Evolutionary conservation across 495 filamentous ascomycete genomes (phyloP).

Genomic region (Hypoxylon lienhwacheense): DNA sequence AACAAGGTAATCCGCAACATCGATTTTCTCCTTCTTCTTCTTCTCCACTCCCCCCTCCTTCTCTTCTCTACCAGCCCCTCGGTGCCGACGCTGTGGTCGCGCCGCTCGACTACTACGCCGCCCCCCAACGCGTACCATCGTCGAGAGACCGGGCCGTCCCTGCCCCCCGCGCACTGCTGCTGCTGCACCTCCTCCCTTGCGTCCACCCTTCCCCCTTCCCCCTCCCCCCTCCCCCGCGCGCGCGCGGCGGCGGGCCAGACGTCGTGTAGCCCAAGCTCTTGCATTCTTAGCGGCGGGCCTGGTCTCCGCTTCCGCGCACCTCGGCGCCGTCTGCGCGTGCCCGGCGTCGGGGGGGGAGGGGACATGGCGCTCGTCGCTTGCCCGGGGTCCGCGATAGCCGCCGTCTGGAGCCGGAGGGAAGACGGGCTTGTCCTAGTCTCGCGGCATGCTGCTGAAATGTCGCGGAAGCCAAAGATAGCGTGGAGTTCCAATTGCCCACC

Average conservation of each 20-base stretch:
- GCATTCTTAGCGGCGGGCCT: no score
- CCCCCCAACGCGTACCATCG: slow-evolving; percentile 27
- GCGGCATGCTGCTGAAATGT: slow-evolving; percentile 17
- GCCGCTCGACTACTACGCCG: slow-evolving; percentile 45
- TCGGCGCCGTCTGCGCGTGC: slow-evolving; percentile 30
- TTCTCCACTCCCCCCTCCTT: not conserved
- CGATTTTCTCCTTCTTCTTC: not conserved
- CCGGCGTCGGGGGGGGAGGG: slow-evolving; percentile 22
- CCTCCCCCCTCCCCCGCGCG: no score
- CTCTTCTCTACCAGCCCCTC: slow-evolving; percentile 38
- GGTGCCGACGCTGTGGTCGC: slow-evolving; percentile 42
- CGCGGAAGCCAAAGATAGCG: slow-evolving; percentile 32
- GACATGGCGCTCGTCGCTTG: slow-evolving; percentile 30
- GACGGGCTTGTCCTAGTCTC: slow-evolving; percentile 35
- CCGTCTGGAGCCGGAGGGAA: slow-evolving; percentile 44
- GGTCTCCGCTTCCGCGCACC: no score
- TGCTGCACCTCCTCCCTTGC: no score
- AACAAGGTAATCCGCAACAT: no score
- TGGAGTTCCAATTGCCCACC: slow-evolving; percentile 2
- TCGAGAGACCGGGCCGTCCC: slow-evolving; percentile 37
- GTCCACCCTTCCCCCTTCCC: no score
- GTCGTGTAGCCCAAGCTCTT: no score
- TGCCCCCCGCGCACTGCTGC: slow-evolving; percentile 31
- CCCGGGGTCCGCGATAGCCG: slow-evolving; percentile 36
- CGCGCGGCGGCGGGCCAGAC: slow-evolving; percentile 24